A percentile compares a stretch with the other conserved stretches of the same genome.
These are phyloP conservation scores for Rutstroemia sp. DNA, from an alignment of 2,329 filamentous ascomycete genomes.

Conservation along the genomic window DNA sequence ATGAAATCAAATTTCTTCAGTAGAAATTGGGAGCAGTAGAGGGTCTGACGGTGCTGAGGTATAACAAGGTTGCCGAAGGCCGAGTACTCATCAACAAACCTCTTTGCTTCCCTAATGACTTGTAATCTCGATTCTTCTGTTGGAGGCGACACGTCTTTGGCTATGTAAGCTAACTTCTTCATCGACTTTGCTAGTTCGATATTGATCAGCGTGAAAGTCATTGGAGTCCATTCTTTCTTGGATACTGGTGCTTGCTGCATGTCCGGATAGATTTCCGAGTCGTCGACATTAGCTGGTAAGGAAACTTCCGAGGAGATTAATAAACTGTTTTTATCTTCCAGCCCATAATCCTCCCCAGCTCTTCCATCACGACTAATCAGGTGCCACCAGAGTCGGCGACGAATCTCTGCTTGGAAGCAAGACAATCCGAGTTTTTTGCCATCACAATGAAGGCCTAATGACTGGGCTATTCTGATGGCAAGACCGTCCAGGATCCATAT, in stretches of 20 bases:
- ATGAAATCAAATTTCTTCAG: slow-evolving; percentile 4
- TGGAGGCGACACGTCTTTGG: neutral
- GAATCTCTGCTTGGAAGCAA: slow-evolving; percentile 48
- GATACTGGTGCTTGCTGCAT: neutral
- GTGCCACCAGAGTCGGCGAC: slow-evolving; percentile 39
- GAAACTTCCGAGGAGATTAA: neutral
- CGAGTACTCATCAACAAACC: neutral
- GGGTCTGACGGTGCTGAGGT: neutral
- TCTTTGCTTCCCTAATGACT: neutral
- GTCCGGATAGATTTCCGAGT: neutral
- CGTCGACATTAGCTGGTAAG: neutral
- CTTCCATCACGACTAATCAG: slow-evolving; percentile 22
- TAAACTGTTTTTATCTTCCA: neutral
- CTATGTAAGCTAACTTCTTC: neutral
- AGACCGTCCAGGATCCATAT: slow-evolving; percentile 49
- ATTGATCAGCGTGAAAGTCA: neutral
- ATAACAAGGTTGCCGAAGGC: neutral
- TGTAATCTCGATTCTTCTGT: neutral
- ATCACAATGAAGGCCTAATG: slow-evolving; percentile 49
- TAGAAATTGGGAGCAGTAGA: neutral
- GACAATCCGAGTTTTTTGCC: slow-evolving; percentile 42
- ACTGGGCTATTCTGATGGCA: slow-evolving; percentile 47
- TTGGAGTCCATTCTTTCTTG: neutral
- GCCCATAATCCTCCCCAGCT: slow-evolving; percentile 50
- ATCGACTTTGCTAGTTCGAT: neutral